Percentiles rank a stretch among this genome's conserved stretches.
Evolutionary conservation across 2,329 filamentous ascomycete species (phyloP).

Genomic region (Sporothrix humicola): DNA sequence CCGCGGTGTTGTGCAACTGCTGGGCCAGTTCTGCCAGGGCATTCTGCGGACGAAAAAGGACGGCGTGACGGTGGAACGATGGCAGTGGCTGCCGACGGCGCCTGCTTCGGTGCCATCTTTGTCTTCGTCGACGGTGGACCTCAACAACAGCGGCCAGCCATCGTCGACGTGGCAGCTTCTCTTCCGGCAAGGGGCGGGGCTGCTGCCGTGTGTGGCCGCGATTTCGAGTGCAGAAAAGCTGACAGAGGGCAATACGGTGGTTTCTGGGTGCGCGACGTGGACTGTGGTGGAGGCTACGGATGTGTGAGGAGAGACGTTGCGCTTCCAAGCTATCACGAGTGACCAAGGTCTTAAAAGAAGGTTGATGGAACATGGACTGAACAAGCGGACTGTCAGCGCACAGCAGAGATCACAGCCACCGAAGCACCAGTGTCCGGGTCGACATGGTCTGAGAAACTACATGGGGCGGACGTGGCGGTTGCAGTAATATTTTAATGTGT

Average conservation of each 20-base stretch:
- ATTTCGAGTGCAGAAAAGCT: neutral
- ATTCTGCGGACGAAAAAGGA: constrained; percentile 54
- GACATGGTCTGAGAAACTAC: neutral
- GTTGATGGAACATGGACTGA: neutral
- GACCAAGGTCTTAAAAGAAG: neutral
- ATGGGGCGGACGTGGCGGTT: no score
- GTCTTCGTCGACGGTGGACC: neutral
- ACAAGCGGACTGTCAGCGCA: no score
- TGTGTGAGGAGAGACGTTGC: neutral
- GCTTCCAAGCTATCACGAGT: neutral
- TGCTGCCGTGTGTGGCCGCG: constrained; percentile 30
- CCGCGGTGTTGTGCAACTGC: constrained; percentile 58
- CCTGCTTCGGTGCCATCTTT: no score
- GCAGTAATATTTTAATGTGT: no score
- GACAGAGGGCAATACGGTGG: constrained; percentile 24
- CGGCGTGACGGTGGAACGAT: constrained; percentile 59
- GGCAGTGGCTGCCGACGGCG: constrained; percentile 50
- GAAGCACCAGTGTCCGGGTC: constrained; percentile 35
- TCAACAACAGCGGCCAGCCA: neutral
- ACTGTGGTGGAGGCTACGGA: constrained; percentile 26
- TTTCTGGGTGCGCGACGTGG: neutral
- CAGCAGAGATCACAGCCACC: constrained; percentile 35
- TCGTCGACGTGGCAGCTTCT: constrained; percentile 15
- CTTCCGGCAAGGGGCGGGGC: constrained; percentile 27
- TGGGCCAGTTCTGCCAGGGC: constrained; percentile 63